Evolutionary conservation across 1,284 basidiomycete genomes (phyloP), one percentile per base, ranked within the genome.

Genomic region (Sutorius eximius): DNA sequence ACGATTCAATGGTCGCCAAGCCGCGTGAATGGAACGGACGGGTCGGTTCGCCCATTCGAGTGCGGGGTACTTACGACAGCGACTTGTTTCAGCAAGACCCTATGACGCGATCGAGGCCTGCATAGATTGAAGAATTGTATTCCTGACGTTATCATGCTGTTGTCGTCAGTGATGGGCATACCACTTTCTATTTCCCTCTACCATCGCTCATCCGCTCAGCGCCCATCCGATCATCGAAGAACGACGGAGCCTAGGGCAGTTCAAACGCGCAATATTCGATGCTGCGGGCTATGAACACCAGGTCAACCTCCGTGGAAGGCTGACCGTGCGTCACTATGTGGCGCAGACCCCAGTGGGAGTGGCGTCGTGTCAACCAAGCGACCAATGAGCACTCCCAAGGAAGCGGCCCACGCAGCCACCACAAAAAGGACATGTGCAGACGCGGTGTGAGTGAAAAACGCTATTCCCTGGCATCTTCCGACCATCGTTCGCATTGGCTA

Each of bases 61-160:
- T 55, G 57, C 29, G 55, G 55, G 51, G 57, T 42, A 41, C 46
- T 27, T 18, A 37, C n/a, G 36, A 12, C 10, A 37, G 32, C 33
- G 42, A 29, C 29, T 7, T 2, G 49, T 30, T n/a, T 32, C 16
- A 5, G 41, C 18, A 36, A 11, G 18, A 44, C 27, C 37, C 57
- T 36, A 56, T 54, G 18, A 44, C 27, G 32, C 57, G 42, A 56
- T 54, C 51, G 42, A 45, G n/a, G n/a, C n/a, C n/a, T n/a, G n/a
- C n/a, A 0, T 6, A 20, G 9, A 36, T 16, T 3, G 10, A 38
- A 10, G n/a, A 36, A 36, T 12, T 40, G 22, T 7, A 2, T 29
- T 29, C 5, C 30, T 27, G 22, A 42, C 41, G 20, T 27, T 27
- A 27, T 27, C 9, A 42, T 9, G 40, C 40, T 11, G 18, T 24